Evolutionary conservation across 2,329 filamentous ascomycete species (phyloP).

Genomic region (Beauveria sp.): DNA sequence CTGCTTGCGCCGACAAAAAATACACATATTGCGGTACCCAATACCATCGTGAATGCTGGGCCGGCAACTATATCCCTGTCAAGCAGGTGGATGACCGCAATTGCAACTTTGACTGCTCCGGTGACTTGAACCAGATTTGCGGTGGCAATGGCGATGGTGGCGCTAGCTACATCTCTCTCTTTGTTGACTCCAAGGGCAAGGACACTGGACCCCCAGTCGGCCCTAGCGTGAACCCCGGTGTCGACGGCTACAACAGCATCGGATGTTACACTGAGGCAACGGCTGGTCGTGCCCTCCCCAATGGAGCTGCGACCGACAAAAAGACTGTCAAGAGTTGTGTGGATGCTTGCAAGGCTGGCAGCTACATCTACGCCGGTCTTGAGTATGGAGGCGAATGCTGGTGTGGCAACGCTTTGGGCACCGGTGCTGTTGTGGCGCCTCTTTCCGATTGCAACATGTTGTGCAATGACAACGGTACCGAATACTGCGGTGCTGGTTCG

Average conservation of each 20-base stretch:
- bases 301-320: conserved; percentile 16
- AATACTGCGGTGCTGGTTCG: conserved; percentile 28
- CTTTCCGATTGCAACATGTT: conserved; percentile 26
- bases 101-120: conserved; percentile 45
- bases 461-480: conserved; percentile 29
- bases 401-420: conserved; percentile 24
- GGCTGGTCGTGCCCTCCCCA: conserved; percentile 24
- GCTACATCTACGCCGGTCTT: conserved; percentile 26
- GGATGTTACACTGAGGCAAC: conserved; percentile 32
- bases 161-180: conserved; percentile 40
- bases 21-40: conserved; percentile 40
- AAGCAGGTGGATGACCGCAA: conserved; percentile 35
- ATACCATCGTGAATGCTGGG: conserved; percentile 48
- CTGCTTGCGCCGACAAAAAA: conserved; percentile 28
- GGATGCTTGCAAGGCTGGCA: conserved; percentile 21
- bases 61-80: conserved; percentile 38
- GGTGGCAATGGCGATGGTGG: conserved; percentile 40
- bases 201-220: conserved; percentile 15
- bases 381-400: conserved; percentile 36
- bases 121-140: conserved; percentile 42
- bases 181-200: conserved; percentile 27
- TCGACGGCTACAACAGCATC: conserved; percentile 26
- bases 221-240: conserved; percentile 31
- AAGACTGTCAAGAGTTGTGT: conserved; percentile 28
- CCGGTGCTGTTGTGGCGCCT: conserved; percentile 22